Conservation (phyloP, 2,329 filamentous ascomycete species). For the Hysterium pulicare region DNA sequence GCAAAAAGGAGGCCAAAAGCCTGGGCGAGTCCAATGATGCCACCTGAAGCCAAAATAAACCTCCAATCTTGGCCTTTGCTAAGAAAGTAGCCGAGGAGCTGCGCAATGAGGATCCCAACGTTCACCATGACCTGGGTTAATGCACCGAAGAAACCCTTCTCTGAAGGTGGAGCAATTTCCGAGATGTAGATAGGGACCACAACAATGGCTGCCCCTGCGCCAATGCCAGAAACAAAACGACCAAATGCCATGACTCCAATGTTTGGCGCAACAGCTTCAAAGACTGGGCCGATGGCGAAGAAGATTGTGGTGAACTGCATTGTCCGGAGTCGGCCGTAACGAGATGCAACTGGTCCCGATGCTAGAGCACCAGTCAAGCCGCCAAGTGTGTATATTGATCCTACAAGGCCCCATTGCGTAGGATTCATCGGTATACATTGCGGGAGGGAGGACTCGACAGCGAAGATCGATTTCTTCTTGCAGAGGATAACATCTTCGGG, state of each 20-base stretch:
- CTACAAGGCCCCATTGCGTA: constrained; percentile 77
- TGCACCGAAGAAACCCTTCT: constrained; percentile 73
- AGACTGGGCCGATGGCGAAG: constrained; percentile 70
- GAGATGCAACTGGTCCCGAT: constrained; percentile 74
- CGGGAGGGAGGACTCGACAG: constrained; percentile 47
- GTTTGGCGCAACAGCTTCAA: constrained; percentile 69
- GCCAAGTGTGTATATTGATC: constrained; percentile 87
- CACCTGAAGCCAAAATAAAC: constrained; percentile 72
- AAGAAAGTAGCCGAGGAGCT: constrained; percentile 82
- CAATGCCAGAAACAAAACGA: constrained; percentile 75
- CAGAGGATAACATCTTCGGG: constrained; percentile 93
- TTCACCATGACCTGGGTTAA: constrained; percentile 96
- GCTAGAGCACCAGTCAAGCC: constrained; percentile 79
- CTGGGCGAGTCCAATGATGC: constrained; percentile 65
- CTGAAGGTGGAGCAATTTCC: constrained; percentile 70
- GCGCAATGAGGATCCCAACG: constrained; percentile 78
- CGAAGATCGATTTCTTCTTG: constrained; percentile 56
- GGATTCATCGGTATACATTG: constrained; percentile 88
- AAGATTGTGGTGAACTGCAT: constrained; percentile 76
- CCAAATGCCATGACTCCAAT: constrained; percentile 69
- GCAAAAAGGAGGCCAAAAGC: constrained; percentile 64
- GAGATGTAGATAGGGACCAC: constrained; percentile 94
- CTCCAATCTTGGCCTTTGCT: constrained; percentile 80
- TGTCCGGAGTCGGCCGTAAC: constrained; percentile 68
- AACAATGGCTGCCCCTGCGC: constrained; percentile 84